These are phyloP conservation scores for Penicillium lividum DNA, from an alignment of 495 filamentous ascomycete genomes.

Conservation along the genomic window DNA sequence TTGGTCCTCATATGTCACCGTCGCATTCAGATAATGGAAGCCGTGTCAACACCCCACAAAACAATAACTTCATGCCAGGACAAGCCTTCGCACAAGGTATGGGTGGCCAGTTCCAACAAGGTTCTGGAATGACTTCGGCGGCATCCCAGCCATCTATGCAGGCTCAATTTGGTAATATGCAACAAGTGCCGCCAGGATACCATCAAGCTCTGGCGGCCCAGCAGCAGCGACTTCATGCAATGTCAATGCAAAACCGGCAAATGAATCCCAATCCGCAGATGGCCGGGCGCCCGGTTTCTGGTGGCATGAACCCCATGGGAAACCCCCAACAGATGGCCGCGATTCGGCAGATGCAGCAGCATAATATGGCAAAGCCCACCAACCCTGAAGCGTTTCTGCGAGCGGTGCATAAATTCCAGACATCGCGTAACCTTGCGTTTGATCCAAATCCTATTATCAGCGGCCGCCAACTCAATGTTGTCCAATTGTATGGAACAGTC, in stretches of 20 bases:
- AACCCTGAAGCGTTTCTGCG: constrained; percentile 76
- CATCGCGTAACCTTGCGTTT: constrained; percentile 63
- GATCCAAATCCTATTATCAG: constrained; percentile 69
- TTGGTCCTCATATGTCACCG: constrained; percentile 72
- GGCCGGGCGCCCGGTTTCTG: constrained; percentile 40
- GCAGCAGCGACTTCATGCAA: constrained; percentile 53
- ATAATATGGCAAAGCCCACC: constrained; percentile 58
- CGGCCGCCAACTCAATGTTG: constrained; percentile 67
- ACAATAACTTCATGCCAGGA: constrained; percentile 59
- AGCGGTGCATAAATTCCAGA: constrained; percentile 71
- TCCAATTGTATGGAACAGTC: constrained; percentile 74
- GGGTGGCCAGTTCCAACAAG: constrained; percentile 56
- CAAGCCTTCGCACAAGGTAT: constrained; percentile 59
- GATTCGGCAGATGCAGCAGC: constrained; percentile 63
- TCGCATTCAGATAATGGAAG: constrained; percentile 75
- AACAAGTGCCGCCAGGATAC: constrained; percentile 48
- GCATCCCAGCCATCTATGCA: constrained; percentile 40
- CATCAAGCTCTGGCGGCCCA: constrained; percentile 51
- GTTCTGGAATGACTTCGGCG: constrained; percentile 38
- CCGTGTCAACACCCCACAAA: constrained; percentile 74
- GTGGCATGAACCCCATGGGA: constrained; percentile 46
- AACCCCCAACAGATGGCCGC: constrained; percentile 52
- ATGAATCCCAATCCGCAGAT: constrained; percentile 57
- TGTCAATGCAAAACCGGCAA: constrained; percentile 64
- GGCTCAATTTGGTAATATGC: constrained; percentile 28